Evolutionary conservation across 2,329 filamentous ascomycete species (phyloP).

Genomic region (Mycosphaerella arachidis): DNA sequence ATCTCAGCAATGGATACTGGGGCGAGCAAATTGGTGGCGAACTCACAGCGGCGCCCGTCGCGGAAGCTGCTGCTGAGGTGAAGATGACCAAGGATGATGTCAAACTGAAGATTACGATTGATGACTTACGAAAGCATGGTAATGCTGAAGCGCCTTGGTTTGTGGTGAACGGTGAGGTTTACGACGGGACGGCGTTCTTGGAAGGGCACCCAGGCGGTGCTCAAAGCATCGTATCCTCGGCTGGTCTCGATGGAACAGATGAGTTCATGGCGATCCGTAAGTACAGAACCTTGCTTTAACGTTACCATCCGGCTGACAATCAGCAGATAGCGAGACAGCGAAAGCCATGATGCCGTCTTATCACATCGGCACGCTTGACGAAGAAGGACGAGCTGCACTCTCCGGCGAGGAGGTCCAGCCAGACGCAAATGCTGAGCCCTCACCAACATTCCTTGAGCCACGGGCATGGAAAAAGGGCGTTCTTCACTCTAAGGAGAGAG

Average conservation of each 20-base stretch:
- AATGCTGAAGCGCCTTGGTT: constrained; percentile 72
- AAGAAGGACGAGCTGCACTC: constrained; percentile 54
- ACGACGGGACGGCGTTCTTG: constrained; percentile 76
- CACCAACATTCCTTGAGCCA: constrained; percentile 64
- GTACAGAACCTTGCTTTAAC: constrained; percentile 33
- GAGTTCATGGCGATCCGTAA: constrained; percentile 89
- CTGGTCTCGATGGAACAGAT: constrained; percentile 76
- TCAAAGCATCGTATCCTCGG: constrained; percentile 74
- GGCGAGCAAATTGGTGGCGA: constrained; percentile 63
- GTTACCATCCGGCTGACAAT: not conserved
- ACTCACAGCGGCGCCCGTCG: constrained; percentile 37
- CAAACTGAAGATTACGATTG: constrained; percentile 59
- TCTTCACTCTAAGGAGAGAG: constrained; percentile 61
- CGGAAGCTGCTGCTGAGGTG: constrained; percentile 60
- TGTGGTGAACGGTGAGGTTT: constrained; percentile 81
- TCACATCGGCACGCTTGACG: constrained; percentile 74
- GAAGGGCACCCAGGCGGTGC: constrained; percentile 82
- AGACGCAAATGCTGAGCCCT: constrained; percentile 41
- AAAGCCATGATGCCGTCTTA: constrained; percentile 85
- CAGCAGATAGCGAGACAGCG: constrained; percentile 78
- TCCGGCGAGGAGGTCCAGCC: constrained; percentile 40
- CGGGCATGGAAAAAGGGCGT: constrained; percentile 69
- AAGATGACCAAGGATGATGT: constrained; percentile 70
- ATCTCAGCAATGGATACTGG: constrained; percentile 79
- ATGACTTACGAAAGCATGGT: constrained; percentile 67